Evolutionary conservation across 2,329 filamentous ascomycete genomes (phyloP).

Genomic region (Penicillium sp.): DNA sequence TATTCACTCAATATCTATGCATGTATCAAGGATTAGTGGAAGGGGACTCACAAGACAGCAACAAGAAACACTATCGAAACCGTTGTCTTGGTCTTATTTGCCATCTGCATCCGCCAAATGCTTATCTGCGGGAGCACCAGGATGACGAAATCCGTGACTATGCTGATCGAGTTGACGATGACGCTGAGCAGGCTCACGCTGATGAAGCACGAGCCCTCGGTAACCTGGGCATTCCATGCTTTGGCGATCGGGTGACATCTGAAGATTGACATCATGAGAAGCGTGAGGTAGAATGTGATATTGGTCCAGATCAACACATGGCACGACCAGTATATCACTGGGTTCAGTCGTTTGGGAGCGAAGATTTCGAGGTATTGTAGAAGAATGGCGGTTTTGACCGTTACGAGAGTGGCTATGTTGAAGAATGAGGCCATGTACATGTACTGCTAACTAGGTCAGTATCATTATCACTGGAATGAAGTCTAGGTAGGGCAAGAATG

Average conservation of each 20-base stretch:
- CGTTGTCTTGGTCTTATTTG: background rate
- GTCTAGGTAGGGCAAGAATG: background rate
- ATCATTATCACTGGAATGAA: background rate
- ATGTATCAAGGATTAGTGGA: too few relatives aligned
- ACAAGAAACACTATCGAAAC: conserved; percentile 3
- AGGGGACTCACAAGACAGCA: conserved; percentile 1
- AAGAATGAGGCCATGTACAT: background rate
- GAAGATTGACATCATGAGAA: background rate
- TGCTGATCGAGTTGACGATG: background rate
- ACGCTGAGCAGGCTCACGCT: background rate
- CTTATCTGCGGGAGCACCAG: conserved; percentile 4
- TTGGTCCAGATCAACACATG: background rate
- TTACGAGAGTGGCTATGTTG: background rate
- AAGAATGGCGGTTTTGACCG: conserved; percentile 4
- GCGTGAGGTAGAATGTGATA: background rate
- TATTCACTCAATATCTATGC: background rate
- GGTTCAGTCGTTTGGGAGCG: background rate
- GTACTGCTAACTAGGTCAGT: background rate
- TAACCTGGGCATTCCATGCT: background rate
- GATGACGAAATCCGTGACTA: conserved; percentile 1
- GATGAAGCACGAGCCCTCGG: background rate
- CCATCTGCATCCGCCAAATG: conserved; percentile 4
- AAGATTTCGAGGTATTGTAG: conserved; percentile 6
- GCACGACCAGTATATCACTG: background rate
- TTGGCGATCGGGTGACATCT: background rate